Base-by-base conservation (phyloP, 768 basidiomycete species). In the Daedaleopsis nitida region DNA sequence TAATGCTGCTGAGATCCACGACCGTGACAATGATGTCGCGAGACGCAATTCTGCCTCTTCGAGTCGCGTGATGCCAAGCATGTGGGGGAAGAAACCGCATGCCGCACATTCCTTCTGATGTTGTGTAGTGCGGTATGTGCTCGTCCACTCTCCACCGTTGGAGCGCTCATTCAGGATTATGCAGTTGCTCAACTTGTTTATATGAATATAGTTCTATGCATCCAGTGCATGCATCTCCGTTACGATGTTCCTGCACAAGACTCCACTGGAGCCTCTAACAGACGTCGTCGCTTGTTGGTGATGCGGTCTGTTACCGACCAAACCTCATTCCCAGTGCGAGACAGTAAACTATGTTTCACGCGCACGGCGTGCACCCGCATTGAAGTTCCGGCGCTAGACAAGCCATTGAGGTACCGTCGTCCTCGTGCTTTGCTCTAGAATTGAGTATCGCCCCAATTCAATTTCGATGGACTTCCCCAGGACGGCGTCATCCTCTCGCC, bases 331-430 rank as follows among this genome's bases (percentile, higher is more conserved):
- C 34, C n/a, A n/a, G n/a, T 44, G 14, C 32, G 10, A 47, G 1
- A 8, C 44, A 12, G 17, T 53, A 13, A 8, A 9, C 0, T n/a
- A 9, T 44, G 14, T 9, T 49, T n/a, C 16, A 45, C 42, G 64
- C 66, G 5, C 66, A 65, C 44, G 80, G 77, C 0, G 80, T 81
- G 75, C 70, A 76, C 4, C 80, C 81, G 0, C 75, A 81, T 63
- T 74, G 79, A 66, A 81, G 78, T 1, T 76, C 80, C 0, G 82
- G 82, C 3, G 83, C 80, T 3, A 79, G 81, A 4, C 81, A 81
- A 55, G 81, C 81, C 1, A 76, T 83, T n/a, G 83, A 83, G 69
- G 80, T 80, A 47, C n/a, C 44, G 21, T 1, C 11, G 27, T 6
- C 17, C 8, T 12, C 19, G 2, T 4, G 9, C 37, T 3, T 14